Conservation (phyloP, 768 basidiomycete species). For the Neoboletus magnificus region DNA sequence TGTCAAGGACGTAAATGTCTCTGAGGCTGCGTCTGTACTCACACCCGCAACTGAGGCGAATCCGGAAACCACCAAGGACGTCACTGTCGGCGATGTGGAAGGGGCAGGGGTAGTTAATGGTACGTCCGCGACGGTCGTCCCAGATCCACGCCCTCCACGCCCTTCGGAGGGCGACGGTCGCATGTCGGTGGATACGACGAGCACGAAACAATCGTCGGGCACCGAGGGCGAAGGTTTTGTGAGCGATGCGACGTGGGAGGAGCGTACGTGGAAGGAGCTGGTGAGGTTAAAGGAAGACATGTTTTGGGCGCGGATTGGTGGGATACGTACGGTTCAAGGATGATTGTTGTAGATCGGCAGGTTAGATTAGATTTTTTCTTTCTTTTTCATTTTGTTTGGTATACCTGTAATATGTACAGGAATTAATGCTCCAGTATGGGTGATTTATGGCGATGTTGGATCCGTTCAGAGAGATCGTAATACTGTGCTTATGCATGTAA, state of each 20-base stretch:
- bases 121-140: neutral
- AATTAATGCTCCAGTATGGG: neutral
- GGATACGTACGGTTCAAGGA: conserved; percentile 22
- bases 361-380: neutral
- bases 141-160: neutral
- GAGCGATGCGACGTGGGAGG: conserved; percentile 77
- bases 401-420: neutral
- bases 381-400: neutral
- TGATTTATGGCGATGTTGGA: no score
- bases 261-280: conserved; percentile 80
- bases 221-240: conserved; percentile 45
- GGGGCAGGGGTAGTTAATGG: neutral
- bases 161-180: conserved; percentile 2
- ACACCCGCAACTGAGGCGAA: neutral
- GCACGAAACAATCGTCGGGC: conserved; percentile 25
- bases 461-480: neutral
- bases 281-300: conserved; percentile 72
- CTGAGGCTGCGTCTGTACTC: neutral
- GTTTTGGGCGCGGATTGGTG: conserved; percentile 83
- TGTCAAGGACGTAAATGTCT: neutral
- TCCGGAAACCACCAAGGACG: neutral
- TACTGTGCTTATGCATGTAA: neutral
- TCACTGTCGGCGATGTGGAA: neutral
- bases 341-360: neutral
- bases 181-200: conserved; percentile 20